Conservation (phyloP, 345 rosid genomes). For the Hirschfeldia incana region DNA sequence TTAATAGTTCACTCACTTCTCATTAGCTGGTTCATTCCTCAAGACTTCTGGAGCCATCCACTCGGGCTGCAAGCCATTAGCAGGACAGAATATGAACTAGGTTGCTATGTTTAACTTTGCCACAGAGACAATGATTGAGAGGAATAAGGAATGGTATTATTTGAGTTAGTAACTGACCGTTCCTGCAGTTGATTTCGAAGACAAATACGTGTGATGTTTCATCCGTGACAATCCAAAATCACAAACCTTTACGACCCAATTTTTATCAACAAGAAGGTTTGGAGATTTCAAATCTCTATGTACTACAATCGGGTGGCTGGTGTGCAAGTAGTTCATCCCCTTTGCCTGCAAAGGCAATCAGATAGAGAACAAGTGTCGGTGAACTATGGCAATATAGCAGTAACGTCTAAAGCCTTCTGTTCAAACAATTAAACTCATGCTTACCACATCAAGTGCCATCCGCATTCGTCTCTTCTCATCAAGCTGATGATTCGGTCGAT, state of each 20-base stretch:
- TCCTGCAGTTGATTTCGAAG: constrained; percentile 97
- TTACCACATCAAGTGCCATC: constrained; percentile 98
- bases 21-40: constrained; percentile 93
- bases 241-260: constrained; percentile 98
- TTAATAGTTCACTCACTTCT: constrained; percentile 65
- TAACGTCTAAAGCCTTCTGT: not conserved
- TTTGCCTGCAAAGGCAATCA: constrained; percentile 63
- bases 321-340: constrained; percentile 96
- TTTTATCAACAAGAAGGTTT: constrained; percentile 93
- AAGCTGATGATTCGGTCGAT: constrained; percentile 70
- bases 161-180: constrained; percentile 51
- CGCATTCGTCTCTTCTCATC: constrained; percentile 89
- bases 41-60: constrained; percentile 99
- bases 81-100: constrained; percentile 1
- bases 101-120: constrained; percentile 2
- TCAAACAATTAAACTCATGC: constrained; percentile 22
- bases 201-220: constrained; percentile 86
- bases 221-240: constrained; percentile 96
- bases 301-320: constrained; percentile 90
- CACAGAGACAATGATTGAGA: not conserved
- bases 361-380: constrained; percentile 4
- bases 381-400: not conserved
- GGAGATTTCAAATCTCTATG: constrained; percentile 98
- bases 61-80: constrained; percentile 72
- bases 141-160: not conserved